A percentile compares a stretch with the other conserved stretches of the same genome.
Evolutionary conservation across 1,139 yeast species (phyloP).

Genomic region (Suhomyces chickasaworum): DNA sequence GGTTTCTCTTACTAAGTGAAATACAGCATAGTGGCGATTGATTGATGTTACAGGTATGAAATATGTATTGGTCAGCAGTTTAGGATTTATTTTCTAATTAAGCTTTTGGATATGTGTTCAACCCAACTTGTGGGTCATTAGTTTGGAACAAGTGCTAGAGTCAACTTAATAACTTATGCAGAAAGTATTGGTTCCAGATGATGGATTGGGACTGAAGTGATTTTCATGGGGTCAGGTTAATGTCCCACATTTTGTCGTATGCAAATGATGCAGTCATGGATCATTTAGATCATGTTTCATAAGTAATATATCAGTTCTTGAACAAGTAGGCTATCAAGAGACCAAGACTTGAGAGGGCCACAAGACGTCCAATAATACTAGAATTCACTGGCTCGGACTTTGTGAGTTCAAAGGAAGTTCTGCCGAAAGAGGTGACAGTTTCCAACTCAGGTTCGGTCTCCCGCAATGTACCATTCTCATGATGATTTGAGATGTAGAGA

Average conservation of each 20-base stretch:
- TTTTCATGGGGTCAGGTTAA: neutral
- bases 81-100: neutral
- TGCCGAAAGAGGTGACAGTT: neutral
- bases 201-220: neutral
- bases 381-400: neutral
- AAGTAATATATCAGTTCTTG: neutral
- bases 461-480: conserved; percentile 21
- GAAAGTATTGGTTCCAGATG: neutral
- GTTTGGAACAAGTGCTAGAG: neutral
- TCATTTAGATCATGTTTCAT: neutral
- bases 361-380: neutral
- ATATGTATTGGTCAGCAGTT: too few relatives aligned
- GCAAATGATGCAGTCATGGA: neutral
- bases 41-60: too few relatives aligned
- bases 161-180: neutral
- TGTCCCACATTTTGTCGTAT: neutral
- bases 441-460: neutral
- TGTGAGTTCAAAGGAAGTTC: conserved; percentile 5
- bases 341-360: neutral
- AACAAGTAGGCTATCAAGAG: neutral
- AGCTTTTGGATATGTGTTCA: neutral
- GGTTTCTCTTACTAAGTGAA: too few relatives aligned
- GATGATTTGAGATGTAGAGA: conserved; percentile 35
- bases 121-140: neutral
- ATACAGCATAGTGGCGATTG: too few relatives aligned